Evolutionary conservation across 192 early-diverging fungal species (phyloP).

Genomic region (Umbelopsis isabellina): DNA sequence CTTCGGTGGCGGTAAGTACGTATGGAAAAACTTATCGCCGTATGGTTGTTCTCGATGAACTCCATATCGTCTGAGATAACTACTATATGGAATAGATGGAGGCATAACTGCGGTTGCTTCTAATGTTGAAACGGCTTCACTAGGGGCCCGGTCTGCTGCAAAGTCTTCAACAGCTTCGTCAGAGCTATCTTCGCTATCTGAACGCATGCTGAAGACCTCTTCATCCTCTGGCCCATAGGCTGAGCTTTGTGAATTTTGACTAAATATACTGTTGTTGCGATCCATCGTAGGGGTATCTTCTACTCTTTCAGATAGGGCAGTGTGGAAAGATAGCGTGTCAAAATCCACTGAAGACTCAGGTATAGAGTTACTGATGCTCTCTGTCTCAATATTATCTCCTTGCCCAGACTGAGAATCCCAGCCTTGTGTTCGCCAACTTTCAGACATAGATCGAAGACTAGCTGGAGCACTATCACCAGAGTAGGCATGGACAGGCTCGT

Average conservation of each 20-base stretch:
- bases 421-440: conserved; percentile 6
- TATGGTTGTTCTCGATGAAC: conserved; percentile 30
- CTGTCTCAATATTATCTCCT: neutral
- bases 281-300: conserved; percentile 3
- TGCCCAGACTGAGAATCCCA: neutral
- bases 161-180: neutral
- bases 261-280: neutral
- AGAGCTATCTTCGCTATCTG: conserved; percentile 19
- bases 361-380: conserved; percentile 1
- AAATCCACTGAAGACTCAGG: conserved; percentile 12
- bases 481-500: neutral
- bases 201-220: conserved; percentile 23
- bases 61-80: conserved; percentile 55
- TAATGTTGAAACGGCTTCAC: neutral
- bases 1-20: conserved; percentile 54
- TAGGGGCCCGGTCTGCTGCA: neutral
- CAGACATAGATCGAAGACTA: neutral
- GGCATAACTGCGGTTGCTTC: conserved; percentile 23
- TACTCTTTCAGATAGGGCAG: conserved; percentile 30
- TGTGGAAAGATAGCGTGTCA: conserved; percentile 31
- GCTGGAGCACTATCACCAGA: conserved; percentile 10
- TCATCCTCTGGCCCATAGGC: conserved; percentile 15
- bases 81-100: conserved; percentile 61
- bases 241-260: neutral
- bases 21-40: conserved; percentile 34